phyloP scores from a whole-genome alignment of 2,329 filamentous ascomycete genomes.

The Neonectria ditissima region DNA sequence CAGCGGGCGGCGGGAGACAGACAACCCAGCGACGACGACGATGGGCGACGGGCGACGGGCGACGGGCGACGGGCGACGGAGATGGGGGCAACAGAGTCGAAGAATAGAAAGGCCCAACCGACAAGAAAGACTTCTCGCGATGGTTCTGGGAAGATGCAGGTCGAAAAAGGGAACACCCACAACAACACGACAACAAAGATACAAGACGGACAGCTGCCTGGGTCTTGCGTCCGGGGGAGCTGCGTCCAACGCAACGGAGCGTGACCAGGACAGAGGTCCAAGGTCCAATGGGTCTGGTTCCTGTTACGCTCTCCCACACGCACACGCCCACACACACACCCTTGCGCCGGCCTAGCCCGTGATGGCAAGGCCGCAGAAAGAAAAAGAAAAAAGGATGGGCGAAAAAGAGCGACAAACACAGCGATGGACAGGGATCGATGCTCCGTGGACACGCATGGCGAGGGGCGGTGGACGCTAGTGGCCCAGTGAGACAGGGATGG shows the following conservation, averaged over 20 bases:
- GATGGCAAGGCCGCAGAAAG: slow-evolving; percentile 33
- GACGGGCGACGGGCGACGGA: not conserved
- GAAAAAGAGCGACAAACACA: slow-evolving; percentile 8
- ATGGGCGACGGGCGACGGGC: slow-evolving; percentile 4
- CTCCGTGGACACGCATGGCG: slow-evolving; percentile 28
- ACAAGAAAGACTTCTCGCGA: slow-evolving; percentile 4
- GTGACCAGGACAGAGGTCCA: slow-evolving; percentile 37
- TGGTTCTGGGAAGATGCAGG: slow-evolving; percentile 13
- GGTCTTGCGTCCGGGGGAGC: slow-evolving; percentile 27
- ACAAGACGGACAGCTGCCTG: slow-evolving; percentile 25
- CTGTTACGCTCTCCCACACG: slow-evolving; percentile 37
- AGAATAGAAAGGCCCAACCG: not conserved
- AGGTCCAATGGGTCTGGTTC: slow-evolving; percentile 32
- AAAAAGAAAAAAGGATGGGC: slow-evolving; percentile 9
- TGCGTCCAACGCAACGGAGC: slow-evolving; percentile 32
- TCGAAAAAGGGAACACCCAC: slow-evolving; percentile 8
- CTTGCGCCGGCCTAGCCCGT: slow-evolving; percentile 38
- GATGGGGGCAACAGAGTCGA: not conserved
- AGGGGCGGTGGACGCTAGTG: slow-evolving; percentile 42
- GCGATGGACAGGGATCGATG: slow-evolving; percentile 34
- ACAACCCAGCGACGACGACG: slow-evolving; percentile 2
- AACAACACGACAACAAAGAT: slow-evolving; percentile 23
- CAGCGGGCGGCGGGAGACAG: slow-evolving; percentile 16
- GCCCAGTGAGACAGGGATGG: slow-evolving; percentile 43
- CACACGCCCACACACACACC: slow-evolving; percentile 33